Base-by-base conservation (phyloP, 306 rosid genomes). In the Rosa chinensis region DNA sequence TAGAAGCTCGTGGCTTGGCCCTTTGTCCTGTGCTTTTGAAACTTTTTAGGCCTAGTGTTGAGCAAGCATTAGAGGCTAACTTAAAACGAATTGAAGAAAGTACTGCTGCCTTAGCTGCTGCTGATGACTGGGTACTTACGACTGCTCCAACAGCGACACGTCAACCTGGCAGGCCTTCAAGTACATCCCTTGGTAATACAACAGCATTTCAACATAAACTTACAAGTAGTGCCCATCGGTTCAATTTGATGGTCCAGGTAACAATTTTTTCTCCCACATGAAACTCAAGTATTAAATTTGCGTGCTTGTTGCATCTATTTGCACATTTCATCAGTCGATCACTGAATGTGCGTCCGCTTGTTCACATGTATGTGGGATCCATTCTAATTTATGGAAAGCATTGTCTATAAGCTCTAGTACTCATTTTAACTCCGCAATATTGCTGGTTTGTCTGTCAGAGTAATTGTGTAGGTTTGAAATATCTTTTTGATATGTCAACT, bases 201-300 rank as follows among this genome's bases (percentile, higher is more conserved):
- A 77, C 89, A 45, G 84, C 87, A 66, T 89, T 92, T 78, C 99
- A 89, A 83, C 96, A 91, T 85, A 96, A 93, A 83, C 97, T 96
- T 73, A 88, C 98, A 70, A 88, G 89, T 56, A 96, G 99, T 86
- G 98, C 98, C 45, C 99, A 91, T 84, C 98, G 99, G 80, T 96
- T 96, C 86, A 96, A 96, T 89, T 86, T 91, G 81, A 96, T 96
- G 99, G 99, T 96, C 75, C 99, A 96, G 99, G 99, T 96, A 84
- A 89, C 83, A 61, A 72, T 75, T 78, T 71, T 83, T 75, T 45
- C 67, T 80, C 62, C 16, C 70, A 28, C 70, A 43, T 23, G 44
- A 55, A 53, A 56, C 23, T 72, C 68, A 8, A 35, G 47, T 66
- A 35, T 35, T 17, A 66, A 16, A 35, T 7, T 53, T 37, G 21